phyloP scores from a whole-genome alignment of 345 rosid species.

The Pistacia vera region DNA sequence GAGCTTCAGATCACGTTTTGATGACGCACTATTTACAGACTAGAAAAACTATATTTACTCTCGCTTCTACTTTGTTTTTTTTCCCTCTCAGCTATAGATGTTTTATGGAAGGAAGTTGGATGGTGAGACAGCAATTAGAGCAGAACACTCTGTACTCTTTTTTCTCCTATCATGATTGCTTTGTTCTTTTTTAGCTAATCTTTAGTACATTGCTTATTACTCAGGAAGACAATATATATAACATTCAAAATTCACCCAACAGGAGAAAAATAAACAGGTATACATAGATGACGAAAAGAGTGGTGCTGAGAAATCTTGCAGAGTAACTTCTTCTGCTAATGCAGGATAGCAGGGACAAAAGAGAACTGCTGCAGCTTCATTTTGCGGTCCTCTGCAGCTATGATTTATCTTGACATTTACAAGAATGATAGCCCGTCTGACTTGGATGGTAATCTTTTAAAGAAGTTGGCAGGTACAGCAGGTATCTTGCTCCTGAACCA shows the following conservation, averaged over 20 bases:
- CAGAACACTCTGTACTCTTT: not conserved
- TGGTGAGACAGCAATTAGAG: no score
- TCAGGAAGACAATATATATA: not conserved
- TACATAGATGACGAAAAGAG: slow-evolving; percentile 22
- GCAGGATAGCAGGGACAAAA: not conserved
- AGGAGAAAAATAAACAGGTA: not conserved
- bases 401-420: not conserved
- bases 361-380: no score
- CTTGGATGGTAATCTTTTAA: slow-evolving; percentile 92
- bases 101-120: no score
- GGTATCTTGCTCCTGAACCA: slow-evolving; percentile 86
- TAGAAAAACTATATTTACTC: no score
- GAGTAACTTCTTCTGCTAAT: slow-evolving; percentile 17
- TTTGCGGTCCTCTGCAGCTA: no score
- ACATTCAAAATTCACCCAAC: no score
- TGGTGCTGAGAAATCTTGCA: slow-evolving; percentile 16
- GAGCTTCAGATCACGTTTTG: no score
- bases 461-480: slow-evolving; percentile 90
- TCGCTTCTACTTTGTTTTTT: no score
- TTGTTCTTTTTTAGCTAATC: no score
- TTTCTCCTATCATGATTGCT: not conserved
- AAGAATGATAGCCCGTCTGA: slow-evolving; percentile 72
- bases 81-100: no score
- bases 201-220: not conserved
- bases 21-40: no score